Evolutionary conservation across 352 stramenopile species (phyloP).

Genomic region (Phytopythium montanum): DNA sequence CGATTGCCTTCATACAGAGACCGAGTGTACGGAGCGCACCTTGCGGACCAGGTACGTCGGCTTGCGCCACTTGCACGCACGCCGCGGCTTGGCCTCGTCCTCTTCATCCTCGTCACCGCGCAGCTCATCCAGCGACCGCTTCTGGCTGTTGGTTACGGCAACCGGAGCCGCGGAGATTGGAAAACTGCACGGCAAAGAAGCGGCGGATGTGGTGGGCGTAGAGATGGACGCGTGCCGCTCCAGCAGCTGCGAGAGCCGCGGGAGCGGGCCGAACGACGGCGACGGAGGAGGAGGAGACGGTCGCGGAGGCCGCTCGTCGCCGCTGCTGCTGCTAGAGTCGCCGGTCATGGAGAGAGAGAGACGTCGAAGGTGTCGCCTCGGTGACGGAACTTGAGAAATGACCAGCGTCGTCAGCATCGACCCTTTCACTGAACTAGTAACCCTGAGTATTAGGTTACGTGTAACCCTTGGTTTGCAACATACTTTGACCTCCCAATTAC

Average conservation of each 20-base stretch:
- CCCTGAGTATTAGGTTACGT: too few species aligned
- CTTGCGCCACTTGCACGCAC: conserved; percentile 26
- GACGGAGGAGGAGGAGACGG: not conserved
- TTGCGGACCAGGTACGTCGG: conserved; percentile 36
- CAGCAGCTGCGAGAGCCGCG: conserved; percentile 9
- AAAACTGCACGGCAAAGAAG: not conserved
- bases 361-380: not conserved
- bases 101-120: conserved; percentile 12
- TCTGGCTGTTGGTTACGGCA: not conserved
- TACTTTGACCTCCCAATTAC: too few species aligned
- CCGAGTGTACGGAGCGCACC: conserved; percentile 4
- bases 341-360: not conserved
- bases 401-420: not conserved
- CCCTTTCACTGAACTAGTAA: too few species aligned
- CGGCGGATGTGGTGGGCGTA: not conserved
- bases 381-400: not conserved
- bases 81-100: conserved; percentile 4
- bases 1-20: too few species aligned
- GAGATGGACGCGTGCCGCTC: conserved; percentile 1
- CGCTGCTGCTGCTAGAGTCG: not conserved
- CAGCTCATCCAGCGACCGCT: conserved; percentile 10
- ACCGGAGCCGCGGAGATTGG: not conserved
- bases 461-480: too few species aligned
- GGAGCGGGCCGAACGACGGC: conserved; percentile 4
- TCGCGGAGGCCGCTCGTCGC: not conserved